These are phyloP conservation scores for Penicillium olsonii DNA, from an alignment of 2,329 filamentous ascomycete genomes.

Conservation along the genomic window DNA sequence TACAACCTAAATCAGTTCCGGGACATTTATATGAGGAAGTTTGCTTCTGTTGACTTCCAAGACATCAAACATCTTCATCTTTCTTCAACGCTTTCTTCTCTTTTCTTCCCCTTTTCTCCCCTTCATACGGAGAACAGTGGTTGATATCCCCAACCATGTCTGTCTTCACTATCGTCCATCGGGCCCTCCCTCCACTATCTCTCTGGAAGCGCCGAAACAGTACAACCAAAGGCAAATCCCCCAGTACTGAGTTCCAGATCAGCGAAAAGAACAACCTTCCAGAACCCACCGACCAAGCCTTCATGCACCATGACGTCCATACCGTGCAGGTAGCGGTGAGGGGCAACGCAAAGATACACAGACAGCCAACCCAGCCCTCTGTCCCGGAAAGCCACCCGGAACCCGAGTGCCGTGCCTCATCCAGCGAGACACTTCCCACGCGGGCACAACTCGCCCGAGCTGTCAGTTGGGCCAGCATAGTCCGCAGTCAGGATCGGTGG, in stretches of 20 bases:
- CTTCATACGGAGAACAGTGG: no score
- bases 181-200: slow-evolving; percentile 20
- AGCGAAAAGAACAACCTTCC: background rate
- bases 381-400: slow-evolving; percentile 1
- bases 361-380: background rate
- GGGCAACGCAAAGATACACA: background rate
- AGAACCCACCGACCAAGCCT: background rate
- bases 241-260: slow-evolving; percentile 9
- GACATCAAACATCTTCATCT: background rate
- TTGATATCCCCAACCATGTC: slow-evolving; percentile 13
- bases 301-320: slow-evolving; percentile 22
- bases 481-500: slow-evolving; percentile 31
- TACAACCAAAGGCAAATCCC: slow-evolving; percentile 17
- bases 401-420: slow-evolving; percentile 13
- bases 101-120: background rate
- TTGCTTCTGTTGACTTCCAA: background rate
- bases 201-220: slow-evolving; percentile 22
- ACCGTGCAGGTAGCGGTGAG: slow-evolving; percentile 28
- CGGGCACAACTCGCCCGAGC: slow-evolving; percentile 22
- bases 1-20: slow-evolving; percentile 4
- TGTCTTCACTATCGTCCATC: slow-evolving; percentile 22
- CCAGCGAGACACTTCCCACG: slow-evolving; percentile 12
- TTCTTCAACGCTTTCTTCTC: background rate
- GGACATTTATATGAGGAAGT: slow-evolving; percentile 8
- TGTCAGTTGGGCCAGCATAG: slow-evolving; percentile 35